phyloP scores from a whole-genome alignment of 306 rosid species.

The Prunus kanzakura region DNA sequence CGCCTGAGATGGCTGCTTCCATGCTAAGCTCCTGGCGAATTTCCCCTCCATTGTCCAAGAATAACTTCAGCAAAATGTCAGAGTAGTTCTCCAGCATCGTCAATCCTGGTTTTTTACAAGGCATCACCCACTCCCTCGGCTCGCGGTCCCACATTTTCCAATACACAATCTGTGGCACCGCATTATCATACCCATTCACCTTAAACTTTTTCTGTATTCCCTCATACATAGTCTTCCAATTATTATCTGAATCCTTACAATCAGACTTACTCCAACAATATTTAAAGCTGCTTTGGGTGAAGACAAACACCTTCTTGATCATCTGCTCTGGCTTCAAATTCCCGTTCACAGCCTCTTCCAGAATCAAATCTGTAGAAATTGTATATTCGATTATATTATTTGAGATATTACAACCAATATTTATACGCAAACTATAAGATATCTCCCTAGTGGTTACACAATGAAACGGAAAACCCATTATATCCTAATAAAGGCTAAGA shows the following conservation, averaged over 20 bases:
- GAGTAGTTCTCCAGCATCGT: constrained; percentile 55
- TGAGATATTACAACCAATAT: no score
- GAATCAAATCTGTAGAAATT: no score
- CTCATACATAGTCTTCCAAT: no score
- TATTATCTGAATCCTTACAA: no score
- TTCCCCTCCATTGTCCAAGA: constrained; percentile 38
- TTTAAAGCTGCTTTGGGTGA: constrained; percentile 2
- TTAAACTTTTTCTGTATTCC: background rate
- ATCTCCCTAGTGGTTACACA: no score
- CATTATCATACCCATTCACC: background rate
- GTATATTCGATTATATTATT: no score
- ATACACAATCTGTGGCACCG: background rate
- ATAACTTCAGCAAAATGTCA: constrained; percentile 47
- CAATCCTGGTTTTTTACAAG: constrained; percentile 34
- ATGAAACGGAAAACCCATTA: no score
- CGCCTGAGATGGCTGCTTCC: constrained; percentile 50
- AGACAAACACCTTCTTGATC: constrained; percentile 57
- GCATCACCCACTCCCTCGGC: constrained; percentile 21
- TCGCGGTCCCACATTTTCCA: background rate
- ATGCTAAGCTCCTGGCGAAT: constrained; percentile 22
- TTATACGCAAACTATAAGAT: no score
- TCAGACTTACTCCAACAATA: no score
- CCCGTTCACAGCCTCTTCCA: constrained; percentile 47
- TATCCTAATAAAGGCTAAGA: no score
- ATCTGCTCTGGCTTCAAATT: constrained; percentile 45